Evolutionary conservation across 1,284 basidiomycete genomes (phyloP).

Genomic region (Puccinia sorghi): DNA sequence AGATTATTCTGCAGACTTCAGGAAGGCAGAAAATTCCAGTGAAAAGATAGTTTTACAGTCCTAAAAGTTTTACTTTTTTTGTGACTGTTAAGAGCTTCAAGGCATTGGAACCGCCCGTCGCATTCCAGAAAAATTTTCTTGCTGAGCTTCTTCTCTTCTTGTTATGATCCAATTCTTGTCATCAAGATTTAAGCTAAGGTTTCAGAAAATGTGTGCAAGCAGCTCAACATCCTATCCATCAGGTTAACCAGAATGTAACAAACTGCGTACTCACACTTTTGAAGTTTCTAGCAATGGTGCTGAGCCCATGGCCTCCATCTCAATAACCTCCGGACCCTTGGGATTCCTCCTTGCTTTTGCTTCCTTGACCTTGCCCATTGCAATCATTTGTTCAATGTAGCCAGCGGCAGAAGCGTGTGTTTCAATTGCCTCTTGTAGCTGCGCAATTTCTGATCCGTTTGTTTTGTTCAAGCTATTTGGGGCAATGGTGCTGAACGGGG

Average conservation of each 20-base stretch:
- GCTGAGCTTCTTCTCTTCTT: slow-evolving; percentile 12
- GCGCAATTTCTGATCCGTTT: neutral
- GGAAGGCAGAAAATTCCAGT: too few relatives aligned
- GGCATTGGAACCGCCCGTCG: neutral
- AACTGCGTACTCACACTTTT: neutral
- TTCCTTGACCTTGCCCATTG: neutral
- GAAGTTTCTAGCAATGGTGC: neutral
- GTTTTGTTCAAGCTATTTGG: neutral
- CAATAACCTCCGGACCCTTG: neutral
- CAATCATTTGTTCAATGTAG: neutral
- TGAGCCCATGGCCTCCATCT: slow-evolving; percentile 3
- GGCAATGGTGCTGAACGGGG: neutral
- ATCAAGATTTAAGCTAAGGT: neutral
- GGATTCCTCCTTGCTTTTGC: neutral
- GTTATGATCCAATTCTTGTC: neutral
- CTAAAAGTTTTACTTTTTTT: too few relatives aligned
- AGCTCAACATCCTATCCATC: neutral
- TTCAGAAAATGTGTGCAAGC: neutral
- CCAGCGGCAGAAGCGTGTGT: neutral
- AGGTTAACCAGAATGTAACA: neutral
- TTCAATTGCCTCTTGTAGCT: neutral
- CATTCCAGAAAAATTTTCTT: neutral
- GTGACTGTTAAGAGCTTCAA: too few relatives aligned
- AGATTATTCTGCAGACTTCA: too few relatives aligned
- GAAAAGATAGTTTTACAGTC: too few relatives aligned